A percentile compares a stretch with the other conserved stretches of the same genome.
Conservation (phyloP, 768 basidiomycete genomes). For the Tylopilus felleus region DNA sequence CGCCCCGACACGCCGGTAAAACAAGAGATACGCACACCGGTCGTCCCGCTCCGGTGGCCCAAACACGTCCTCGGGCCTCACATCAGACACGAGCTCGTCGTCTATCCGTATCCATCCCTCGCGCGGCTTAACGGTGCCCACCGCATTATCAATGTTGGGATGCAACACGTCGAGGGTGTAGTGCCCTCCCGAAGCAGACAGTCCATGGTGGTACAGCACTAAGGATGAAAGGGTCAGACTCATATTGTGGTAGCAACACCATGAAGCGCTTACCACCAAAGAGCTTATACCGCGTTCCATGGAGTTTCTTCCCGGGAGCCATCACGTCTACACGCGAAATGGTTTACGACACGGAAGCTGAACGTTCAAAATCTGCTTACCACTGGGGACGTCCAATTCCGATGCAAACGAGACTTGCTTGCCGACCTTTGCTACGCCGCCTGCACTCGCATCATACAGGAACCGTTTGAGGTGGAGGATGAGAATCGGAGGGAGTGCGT, state of each 20-base stretch:
- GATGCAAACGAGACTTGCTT: conserved; percentile 78
- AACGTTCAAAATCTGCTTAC: conserved; percentile 33
- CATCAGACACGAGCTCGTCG: conserved; percentile 81
- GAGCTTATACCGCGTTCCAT: conserved; percentile 65
- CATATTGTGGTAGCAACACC: neutral
- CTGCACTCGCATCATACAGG: conserved; percentile 71
- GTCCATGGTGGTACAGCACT: conserved; percentile 94
- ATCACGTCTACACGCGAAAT: conserved; percentile 50
- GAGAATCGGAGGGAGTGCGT: conserved; percentile 77
- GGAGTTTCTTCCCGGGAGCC: conserved; percentile 46
- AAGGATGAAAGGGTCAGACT: neutral
- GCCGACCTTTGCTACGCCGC: conserved; percentile 80
- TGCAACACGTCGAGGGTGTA: conserved; percentile 91
- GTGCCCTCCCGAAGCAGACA: conserved; percentile 87
- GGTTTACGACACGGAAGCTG: fast-evolving
- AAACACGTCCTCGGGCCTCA: conserved; percentile 71
- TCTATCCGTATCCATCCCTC: conserved; percentile 92
- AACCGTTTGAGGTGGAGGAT: conserved; percentile 92
- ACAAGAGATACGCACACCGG: conserved; percentile 83
- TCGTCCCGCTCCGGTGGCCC: conserved; percentile 47
- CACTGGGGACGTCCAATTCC: conserved; percentile 71
- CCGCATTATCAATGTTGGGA: conserved; percentile 52
- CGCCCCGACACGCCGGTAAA: conserved; percentile 63
- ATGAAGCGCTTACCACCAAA: conserved; percentile 65
- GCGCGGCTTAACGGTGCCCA: conserved; percentile 30